These are phyloP conservation scores for Starmerella cellae DNA, from an alignment of 805 yeast genomes.

Conservation along the genomic window DNA sequence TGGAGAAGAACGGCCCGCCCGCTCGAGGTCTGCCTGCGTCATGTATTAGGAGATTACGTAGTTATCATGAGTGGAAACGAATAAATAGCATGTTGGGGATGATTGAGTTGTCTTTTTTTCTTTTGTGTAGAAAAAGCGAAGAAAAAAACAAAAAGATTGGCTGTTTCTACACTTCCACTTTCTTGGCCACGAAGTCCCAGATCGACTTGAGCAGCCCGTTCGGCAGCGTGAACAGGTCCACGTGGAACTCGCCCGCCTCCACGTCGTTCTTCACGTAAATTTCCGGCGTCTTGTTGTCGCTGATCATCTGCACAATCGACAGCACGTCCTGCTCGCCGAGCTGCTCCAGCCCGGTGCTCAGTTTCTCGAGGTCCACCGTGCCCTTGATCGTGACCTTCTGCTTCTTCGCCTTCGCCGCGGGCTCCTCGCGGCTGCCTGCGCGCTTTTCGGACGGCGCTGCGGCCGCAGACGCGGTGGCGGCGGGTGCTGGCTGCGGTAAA, in stretches of 20 bases:
- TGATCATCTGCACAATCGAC: conserved; percentile 93
- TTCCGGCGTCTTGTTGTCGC: conserved; percentile 86
- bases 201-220: conserved; percentile 79
- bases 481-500: conserved; percentile 9
- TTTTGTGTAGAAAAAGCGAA: too few species aligned
- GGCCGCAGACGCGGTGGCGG: conserved; percentile 19
- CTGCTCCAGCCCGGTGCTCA: conserved; percentile 81
- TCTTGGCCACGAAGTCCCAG: conserved; percentile 86
- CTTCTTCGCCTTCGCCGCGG: conserved; percentile 25
- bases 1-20: too few species aligned
- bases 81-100: too few species aligned
- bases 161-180: conserved; percentile 28
- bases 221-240: conserved; percentile 88
- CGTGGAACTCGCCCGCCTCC: conserved; percentile 92
- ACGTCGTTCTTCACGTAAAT: conserved; percentile 93
- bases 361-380: conserved; percentile 70
- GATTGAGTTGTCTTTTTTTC: too few species aligned
- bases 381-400: conserved; percentile 36
- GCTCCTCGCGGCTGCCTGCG: conserved; percentile 25
- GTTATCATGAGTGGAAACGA: too few species aligned
- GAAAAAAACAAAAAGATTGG: too few species aligned
- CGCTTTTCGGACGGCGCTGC: conserved; percentile 30
- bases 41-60: too few species aligned
- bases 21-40: too few species aligned
- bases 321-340: conserved; percentile 83